These are phyloP conservation scores for Arthroderma uncinatum DNA, from an alignment of 2,329 filamentous ascomycete species.

Conservation along the genomic window DNA sequence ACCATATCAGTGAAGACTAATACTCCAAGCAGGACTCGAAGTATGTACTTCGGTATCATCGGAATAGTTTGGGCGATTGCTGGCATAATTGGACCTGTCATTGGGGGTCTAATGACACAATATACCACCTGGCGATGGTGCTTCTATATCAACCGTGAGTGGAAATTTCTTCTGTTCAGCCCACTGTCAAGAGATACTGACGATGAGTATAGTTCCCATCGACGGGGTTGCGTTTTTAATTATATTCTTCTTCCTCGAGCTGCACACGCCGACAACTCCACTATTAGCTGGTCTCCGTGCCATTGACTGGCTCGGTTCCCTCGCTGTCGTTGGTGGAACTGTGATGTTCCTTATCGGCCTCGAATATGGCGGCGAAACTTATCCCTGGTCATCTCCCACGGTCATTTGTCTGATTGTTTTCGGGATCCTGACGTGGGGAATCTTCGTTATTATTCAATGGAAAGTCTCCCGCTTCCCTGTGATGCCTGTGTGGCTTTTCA, in stretches of 20 bases:
- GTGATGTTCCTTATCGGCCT: slow-evolving; percentile 80
- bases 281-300: slow-evolving; percentile 46
- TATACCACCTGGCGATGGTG: slow-evolving; percentile 51
- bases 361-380: slow-evolving; percentile 66
- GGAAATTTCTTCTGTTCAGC: slow-evolving; percentile 17
- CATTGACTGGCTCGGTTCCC: slow-evolving; percentile 52
- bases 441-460: slow-evolving; percentile 65
- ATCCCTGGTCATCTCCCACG: slow-evolving; percentile 62
- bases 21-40: slow-evolving; percentile 51
- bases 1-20: slow-evolving; percentile 32
- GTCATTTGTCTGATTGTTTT: slow-evolving; percentile 71
- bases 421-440: slow-evolving; percentile 48
- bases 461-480: slow-evolving; percentile 58
- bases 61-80: slow-evolving; percentile 40
- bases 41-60: slow-evolving; percentile 36
- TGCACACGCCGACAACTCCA: slow-evolving; percentile 51
- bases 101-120: slow-evolving; percentile 34
- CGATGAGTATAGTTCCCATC: slow-evolving; percentile 38
- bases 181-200: not conserved
- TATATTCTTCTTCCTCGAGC: slow-evolving; percentile 48
- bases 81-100: slow-evolving; percentile 17
- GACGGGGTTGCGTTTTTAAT: slow-evolving; percentile 45
- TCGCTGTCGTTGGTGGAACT: slow-evolving; percentile 54
- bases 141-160: slow-evolving; percentile 47
- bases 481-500: slow-evolving; percentile 63